Evolutionary conservation across 768 basidiomycete species (phyloP).

Genomic region (Tricholomella constricta): DNA sequence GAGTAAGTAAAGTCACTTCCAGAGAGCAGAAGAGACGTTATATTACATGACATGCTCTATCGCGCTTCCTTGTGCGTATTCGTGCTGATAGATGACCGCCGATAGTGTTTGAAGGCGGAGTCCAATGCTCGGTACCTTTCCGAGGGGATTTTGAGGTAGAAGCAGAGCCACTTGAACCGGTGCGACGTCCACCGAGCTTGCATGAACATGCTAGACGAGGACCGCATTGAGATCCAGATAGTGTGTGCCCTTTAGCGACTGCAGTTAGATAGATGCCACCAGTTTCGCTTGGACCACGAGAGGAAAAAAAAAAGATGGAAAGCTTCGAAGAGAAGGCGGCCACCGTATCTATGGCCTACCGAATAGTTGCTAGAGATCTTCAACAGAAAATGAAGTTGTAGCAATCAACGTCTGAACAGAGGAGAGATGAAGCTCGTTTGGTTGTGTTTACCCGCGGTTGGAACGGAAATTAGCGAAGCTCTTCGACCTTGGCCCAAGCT

Average conservation of each 20-base stretch:
- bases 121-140: too few relatives aligned
- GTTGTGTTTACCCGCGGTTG: slow-evolving; percentile 11
- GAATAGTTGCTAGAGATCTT: background rate
- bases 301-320: background rate
- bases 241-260: too few relatives aligned
- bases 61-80: background rate
- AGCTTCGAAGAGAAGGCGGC: background rate
- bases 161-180: background rate
- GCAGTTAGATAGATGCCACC: background rate
- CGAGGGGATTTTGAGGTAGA: too few relatives aligned
- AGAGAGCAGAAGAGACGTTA: too few relatives aligned
- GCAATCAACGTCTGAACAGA: background rate
- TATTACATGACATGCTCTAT: too few relatives aligned
- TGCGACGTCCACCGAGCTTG: background rate
- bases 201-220: background rate
- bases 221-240: background rate
- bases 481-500: too few relatives aligned
- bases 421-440: slow-evolving; percentile 7
- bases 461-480: slow-evolving; percentile 11
- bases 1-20: background rate
- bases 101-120: too few relatives aligned
- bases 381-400: background rate
- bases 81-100: background rate
- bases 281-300: background rate
- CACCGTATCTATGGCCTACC: background rate